A percentile compares a stretch with the other conserved stretches of the same genome.
Conservation (phyloP, 306 rosid genomes). For the Vigna reflexopilosa region DNA sequence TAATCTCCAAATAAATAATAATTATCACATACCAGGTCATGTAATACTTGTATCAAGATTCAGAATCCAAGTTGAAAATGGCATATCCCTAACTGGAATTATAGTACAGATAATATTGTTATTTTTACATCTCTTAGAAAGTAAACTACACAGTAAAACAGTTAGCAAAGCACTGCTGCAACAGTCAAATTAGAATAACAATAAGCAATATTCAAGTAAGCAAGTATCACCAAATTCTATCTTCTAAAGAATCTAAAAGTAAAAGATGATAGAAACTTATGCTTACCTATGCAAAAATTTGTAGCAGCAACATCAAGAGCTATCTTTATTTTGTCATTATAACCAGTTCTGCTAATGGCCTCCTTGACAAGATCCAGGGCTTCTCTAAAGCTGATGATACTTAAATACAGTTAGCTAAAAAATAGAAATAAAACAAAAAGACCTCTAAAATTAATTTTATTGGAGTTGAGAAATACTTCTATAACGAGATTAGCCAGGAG, state of each 20-base stretch:
- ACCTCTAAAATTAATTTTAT: conserved; percentile 14
- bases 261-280: conserved; percentile 36
- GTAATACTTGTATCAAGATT: conserved; percentile 9
- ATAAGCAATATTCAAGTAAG: conserved; percentile 12
- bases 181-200: conserved; percentile 39
- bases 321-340: conserved; percentile 80
- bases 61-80: background rate
- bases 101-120: conserved; percentile 28
- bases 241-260: conserved; percentile 27
- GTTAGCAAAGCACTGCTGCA: conserved; percentile 2
- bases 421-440: conserved; percentile 31
- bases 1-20: background rate
- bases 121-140: conserved; percentile 2
- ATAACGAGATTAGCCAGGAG: conserved; percentile 4
- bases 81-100: background rate
- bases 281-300: conserved; percentile 87
- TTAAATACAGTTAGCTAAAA: conserved; percentile 43
- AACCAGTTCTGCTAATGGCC: conserved; percentile 83
- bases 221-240: conserved; percentile 32
- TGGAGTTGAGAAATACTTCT: background rate
- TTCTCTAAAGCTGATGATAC: conserved; percentile 71
- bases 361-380: conserved; percentile 93
- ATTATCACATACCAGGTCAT: conserved; percentile 2
- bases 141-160: conserved; percentile 13
- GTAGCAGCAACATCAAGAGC: conserved; percentile 87